Conservation (phyloP, 139 green algal species). For the Chlamydomonas schloesseri region DNA sequence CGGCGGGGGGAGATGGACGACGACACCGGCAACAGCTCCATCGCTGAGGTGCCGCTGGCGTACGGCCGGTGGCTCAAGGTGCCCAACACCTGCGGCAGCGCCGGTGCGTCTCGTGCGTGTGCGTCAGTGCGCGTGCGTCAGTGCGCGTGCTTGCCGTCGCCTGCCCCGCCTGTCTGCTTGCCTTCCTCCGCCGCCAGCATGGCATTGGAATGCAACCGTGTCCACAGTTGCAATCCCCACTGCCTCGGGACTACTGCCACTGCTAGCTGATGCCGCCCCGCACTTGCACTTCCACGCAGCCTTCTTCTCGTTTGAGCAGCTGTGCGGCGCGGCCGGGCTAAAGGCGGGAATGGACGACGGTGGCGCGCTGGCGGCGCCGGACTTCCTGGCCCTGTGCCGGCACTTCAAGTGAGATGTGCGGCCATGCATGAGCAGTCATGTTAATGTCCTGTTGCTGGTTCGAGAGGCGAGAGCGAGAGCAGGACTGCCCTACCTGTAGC, state of each 20-base stretch:
- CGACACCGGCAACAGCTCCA: not conserved
- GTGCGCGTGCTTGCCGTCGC: too few relatives aligned
- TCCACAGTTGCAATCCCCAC: too few relatives aligned
- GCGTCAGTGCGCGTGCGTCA: too few relatives aligned
- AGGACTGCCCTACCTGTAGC: too few relatives aligned
- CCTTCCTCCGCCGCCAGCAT: too few relatives aligned
- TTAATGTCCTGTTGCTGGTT: not conserved
- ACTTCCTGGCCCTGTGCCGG: constrained; percentile 79
- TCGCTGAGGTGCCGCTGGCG: constrained; percentile 13
- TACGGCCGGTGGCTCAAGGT: constrained; percentile 30
- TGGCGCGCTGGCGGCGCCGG: constrained; percentile 75
- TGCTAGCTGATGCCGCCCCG: too few relatives aligned
- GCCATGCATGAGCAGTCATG: not conserved
- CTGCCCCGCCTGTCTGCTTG: too few relatives aligned
- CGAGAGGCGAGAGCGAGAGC: not conserved
- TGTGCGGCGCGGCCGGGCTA: constrained; percentile 72
- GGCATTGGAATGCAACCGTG: too few relatives aligned
- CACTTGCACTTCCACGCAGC: too few relatives aligned
- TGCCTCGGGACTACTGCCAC: too few relatives aligned
- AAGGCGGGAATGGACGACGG: constrained; percentile 2
- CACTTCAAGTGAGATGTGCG: constrained; percentile 32
- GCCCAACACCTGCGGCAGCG: not conserved
- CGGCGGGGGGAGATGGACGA: not conserved
- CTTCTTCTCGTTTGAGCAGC: constrained; percentile 83
- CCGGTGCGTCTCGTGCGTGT: not conserved